Percentiles rank a stretch among this genome's conserved stretches.
Evolutionary conservation across 345 rosid species (phyloP).

Genomic region (Pelargonium nanum): DNA sequence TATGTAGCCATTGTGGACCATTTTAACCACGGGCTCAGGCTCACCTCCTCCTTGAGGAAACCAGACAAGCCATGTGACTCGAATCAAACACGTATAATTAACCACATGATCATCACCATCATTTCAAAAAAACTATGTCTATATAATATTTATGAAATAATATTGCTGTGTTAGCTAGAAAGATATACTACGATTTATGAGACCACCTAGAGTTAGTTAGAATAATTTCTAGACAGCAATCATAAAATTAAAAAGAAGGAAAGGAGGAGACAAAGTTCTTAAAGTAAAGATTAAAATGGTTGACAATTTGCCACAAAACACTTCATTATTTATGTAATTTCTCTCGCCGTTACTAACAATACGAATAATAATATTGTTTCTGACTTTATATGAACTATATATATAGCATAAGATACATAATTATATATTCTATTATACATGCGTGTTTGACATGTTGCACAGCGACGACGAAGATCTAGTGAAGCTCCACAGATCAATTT

Average conservation of each 20-base stretch:
- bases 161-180: too few relatives aligned
- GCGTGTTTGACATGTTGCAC: constrained; percentile 39
- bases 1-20: background rate
- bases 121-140: too few relatives aligned
- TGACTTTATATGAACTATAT: background rate
- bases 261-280: background rate
- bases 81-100: too few relatives aligned
- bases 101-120: background rate
- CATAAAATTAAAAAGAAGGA: too few relatives aligned
- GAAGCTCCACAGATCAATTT: constrained; percentile 63
- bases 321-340: too few relatives aligned
- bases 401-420: too few relatives aligned
- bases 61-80: background rate
- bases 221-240: too few relatives aligned
- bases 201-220: too few relatives aligned
- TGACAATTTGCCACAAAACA: too few relatives aligned
- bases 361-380: background rate
- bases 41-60: background rate
- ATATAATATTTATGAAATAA: too few relatives aligned
- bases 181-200: too few relatives aligned
- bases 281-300: background rate
- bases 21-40: background rate
- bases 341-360: background rate
- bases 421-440: too few relatives aligned
- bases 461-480: constrained; percentile 47